Evolutionary conservation across 148 eudicot genomes (phyloP).

Genomic region (Nyssa sinensis): DNA sequence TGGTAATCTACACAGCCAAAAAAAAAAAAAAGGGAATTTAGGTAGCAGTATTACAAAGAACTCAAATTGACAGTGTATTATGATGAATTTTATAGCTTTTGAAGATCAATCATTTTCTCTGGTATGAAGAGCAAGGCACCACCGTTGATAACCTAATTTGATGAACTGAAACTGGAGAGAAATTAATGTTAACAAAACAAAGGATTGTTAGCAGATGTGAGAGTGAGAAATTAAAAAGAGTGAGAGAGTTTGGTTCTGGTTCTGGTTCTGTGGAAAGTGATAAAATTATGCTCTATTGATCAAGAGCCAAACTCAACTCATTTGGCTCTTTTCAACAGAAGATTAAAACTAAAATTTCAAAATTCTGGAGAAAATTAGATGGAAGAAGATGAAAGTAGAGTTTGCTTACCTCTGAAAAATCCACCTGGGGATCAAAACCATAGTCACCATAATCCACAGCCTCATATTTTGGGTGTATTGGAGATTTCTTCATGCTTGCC

Average conservation of each 20-base stretch:
- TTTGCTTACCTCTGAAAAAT: slow-evolving; percentile 31
- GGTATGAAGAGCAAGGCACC: no score
- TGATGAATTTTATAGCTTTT: no score
- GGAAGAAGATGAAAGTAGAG: neutral
- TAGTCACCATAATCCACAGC: slow-evolving; percentile 9
- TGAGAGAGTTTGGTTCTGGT: neutral
- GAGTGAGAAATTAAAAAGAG: neutral
- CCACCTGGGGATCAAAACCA: slow-evolving; percentile 33
- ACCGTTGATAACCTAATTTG: no score
- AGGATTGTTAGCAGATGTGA: neutral
- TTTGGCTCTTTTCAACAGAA: neutral
- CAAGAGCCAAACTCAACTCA: neutral
- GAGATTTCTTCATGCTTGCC: slow-evolving; percentile 29
- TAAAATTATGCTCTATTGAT: neutral
- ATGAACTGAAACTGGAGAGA: neutral
- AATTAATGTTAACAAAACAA: neutral
- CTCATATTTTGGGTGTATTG: slow-evolving; percentile 17
- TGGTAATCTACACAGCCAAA: no score
- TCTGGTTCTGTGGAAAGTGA: neutral
- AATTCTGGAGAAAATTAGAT: no score
- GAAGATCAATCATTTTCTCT: no score
- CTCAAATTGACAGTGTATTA: no score
- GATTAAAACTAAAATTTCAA: neutral
- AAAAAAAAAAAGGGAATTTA: no score
- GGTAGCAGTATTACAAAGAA: no score